A percentile compares a stretch with the other conserved stretches of the same genome.
phyloP scores from a whole-genome alignment of 2,329 filamentous ascomycete genomes.

The Botryotinia globosa region DNA sequence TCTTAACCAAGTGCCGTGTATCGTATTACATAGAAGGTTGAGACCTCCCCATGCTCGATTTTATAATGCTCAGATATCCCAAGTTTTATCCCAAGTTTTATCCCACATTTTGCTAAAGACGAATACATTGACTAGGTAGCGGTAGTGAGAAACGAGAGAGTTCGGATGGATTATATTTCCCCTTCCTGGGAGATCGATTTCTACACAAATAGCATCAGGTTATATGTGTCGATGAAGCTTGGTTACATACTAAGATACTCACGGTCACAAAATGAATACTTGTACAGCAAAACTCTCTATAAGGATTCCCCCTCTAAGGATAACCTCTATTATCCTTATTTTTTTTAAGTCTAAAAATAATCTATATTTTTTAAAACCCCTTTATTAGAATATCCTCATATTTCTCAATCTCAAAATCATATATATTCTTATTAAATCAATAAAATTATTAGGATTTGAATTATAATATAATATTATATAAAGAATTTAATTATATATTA shows the following conservation, averaged over 20 bases:
- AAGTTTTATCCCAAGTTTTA: neutral
- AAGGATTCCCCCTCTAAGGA: too few species aligned
- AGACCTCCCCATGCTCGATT: neutral
- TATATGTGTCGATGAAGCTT: too few species aligned
- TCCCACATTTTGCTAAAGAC: neutral
- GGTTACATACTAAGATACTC: neutral
- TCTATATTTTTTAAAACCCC: too few species aligned
- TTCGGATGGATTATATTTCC: neutral
- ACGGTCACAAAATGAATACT: neutral
- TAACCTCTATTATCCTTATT: too few species aligned
- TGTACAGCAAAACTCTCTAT: too few species aligned
- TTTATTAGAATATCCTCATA: too few species aligned
- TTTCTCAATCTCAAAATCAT: too few species aligned
- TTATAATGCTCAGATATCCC: neutral
- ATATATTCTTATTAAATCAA: too few species aligned
- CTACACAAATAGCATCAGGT: neutral
- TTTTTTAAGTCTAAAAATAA: too few species aligned
- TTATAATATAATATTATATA: too few species aligned
- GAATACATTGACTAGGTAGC: neutral
- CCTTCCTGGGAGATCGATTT: neutral
- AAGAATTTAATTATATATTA: too few species aligned
- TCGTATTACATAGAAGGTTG: neutral
- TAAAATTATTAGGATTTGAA: too few species aligned
- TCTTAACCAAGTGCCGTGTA: neutral
- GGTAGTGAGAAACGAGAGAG: neutral